Percentiles rank a stretch among this genome's conserved stretches.
Evolutionary conservation across 2,329 filamentous ascomycete species (phyloP).

Genomic region (Neofusicoccum parvum): DNA sequence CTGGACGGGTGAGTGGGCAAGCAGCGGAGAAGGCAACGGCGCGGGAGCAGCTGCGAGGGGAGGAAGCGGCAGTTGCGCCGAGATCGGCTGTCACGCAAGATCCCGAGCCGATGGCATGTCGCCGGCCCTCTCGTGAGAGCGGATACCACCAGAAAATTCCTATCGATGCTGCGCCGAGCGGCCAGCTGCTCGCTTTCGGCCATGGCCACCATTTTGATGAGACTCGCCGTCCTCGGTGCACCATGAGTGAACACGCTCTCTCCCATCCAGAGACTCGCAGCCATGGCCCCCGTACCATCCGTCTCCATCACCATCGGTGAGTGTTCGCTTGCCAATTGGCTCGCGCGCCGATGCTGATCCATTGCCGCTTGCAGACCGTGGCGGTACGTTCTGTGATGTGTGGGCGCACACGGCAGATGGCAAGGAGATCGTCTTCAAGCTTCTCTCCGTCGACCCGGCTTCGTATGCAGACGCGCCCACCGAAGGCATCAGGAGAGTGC

Average conservation of each 20-base stretch:
- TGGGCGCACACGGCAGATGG: conserved; percentile 12
- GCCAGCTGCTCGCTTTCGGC: too few relatives aligned
- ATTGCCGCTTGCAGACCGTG: not conserved
- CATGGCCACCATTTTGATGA: too few relatives aligned
- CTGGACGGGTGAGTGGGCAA: not conserved
- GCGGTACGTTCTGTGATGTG: conserved; percentile 20
- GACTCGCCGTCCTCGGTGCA: too few relatives aligned
- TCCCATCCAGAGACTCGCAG: not conserved
- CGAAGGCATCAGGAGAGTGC: conserved; percentile 36
- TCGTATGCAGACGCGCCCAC: conserved; percentile 37
- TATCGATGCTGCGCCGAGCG: too few relatives aligned
- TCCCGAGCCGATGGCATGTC: conserved; percentile 5
- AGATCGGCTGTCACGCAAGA: conserved; percentile 19
- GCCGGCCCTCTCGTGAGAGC: not conserved
- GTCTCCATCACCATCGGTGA: conserved; percentile 19
- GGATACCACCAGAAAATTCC: too few relatives aligned
- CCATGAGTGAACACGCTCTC: too few relatives aligned
- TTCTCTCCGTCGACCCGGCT: conserved; percentile 32
- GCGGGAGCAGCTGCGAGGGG: too few relatives aligned
- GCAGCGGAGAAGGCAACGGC: too few relatives aligned
- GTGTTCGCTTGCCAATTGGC: not conserved
- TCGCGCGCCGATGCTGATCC: not conserved
- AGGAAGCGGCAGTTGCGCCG: not conserved
- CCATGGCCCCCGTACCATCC: not conserved
- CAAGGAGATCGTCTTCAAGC: conserved; percentile 31